These are phyloP conservation scores for Trametes elegans DNA, from an alignment of 768 basidiomycete genomes.

Conservation along the genomic window DNA sequence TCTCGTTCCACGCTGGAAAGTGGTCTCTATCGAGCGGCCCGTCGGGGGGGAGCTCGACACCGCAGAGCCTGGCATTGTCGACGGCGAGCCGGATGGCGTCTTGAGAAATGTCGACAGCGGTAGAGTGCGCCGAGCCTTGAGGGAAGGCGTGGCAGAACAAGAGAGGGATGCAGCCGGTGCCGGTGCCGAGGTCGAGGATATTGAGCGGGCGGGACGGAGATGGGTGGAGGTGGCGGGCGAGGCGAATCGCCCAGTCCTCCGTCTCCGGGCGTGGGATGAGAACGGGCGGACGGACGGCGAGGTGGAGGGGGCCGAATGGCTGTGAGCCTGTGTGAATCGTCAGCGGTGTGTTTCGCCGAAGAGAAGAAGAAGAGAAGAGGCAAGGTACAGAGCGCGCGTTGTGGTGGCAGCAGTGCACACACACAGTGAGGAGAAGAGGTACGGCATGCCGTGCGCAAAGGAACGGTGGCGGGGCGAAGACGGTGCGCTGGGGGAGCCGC, in stretches of 20 bases:
- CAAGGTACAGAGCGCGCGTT: no score
- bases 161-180: slow-evolving; percentile 88
- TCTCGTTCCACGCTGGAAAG: slow-evolving; percentile 3
- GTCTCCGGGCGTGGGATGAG: slow-evolving; percentile 97
- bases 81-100: slow-evolving; percentile 51
- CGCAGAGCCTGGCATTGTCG: slow-evolving; percentile 41
- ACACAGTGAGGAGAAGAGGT: no score
- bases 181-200: slow-evolving; percentile 89
- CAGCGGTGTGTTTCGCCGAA: neutral
- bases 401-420: no score
- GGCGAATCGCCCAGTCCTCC: slow-evolving; percentile 71
- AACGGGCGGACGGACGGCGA: slow-evolving; percentile 72
- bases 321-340: slow-evolving; percentile 53
- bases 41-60: slow-evolving; percentile 10
- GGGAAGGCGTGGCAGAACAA: slow-evolving; percentile 71
- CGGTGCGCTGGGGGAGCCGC: neutral
- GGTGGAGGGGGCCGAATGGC: slow-evolving; percentile 82
- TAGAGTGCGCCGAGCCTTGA: slow-evolving; percentile 48
- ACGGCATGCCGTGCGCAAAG: no score
- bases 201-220: slow-evolving; percentile 32
- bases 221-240: slow-evolving; percentile 48
- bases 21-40: neutral
- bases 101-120: slow-evolving; percentile 67
- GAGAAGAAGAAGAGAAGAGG: neutral
- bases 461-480: neutral